Base-by-base conservation (phyloP, 1,284 basidiomycete species). In the Schizophyllum amplum region DNA sequence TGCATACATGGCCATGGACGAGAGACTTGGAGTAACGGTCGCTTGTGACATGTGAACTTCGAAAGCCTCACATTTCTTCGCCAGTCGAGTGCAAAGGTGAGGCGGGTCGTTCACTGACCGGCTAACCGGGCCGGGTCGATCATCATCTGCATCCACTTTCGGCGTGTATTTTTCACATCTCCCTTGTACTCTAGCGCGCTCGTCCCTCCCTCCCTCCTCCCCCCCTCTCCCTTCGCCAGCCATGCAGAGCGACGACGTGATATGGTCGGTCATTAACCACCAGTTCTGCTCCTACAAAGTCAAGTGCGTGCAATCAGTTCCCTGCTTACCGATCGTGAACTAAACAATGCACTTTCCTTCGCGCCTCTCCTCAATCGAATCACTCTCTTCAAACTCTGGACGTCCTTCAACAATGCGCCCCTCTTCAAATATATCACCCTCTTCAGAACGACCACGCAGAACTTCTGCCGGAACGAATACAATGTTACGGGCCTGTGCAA, bases 381-480 rank as follows among this genome's bases (percentile, higher is more conserved):
- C n/a, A n/a, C n/a, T n/a, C n/a, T n/a, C n/a, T n/a, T n/a, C n/a
- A 24, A 52, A 52, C 24, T 57, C 50, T 60, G 54, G 54, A 53
- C 42, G 60, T 42, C 54, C 53, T 53, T n/a, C n/a, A n/a, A n/a
- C n/a, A n/a, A n/a, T n/a, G n/a, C n/a, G n/a, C n/a, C n/a, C n/a
- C n/a, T n/a, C n/a, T n/a, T n/a, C n/a, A n/a, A n/a, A n/a, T n/a
- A n/a, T n/a, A n/a, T n/a, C n/a, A n/a, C n/a, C n/a, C n/a, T n/a
- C 22, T 55, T 7, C 69, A 96, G 94, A 72, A 94, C 94, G 1
- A 77, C 85, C 1, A 96, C 92, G 1, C 94, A 97, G 73, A 98
- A 97, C 68, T 98, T 99, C 75, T 99, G 97, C 74, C 81, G 95
- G 54, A 99, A 99, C 73, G 94, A 98, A 72, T 98, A 97, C 79